Conservation (phyloP, 2,329 filamentous ascomycete species). For the Cladophialophora carrionii region DNA sequence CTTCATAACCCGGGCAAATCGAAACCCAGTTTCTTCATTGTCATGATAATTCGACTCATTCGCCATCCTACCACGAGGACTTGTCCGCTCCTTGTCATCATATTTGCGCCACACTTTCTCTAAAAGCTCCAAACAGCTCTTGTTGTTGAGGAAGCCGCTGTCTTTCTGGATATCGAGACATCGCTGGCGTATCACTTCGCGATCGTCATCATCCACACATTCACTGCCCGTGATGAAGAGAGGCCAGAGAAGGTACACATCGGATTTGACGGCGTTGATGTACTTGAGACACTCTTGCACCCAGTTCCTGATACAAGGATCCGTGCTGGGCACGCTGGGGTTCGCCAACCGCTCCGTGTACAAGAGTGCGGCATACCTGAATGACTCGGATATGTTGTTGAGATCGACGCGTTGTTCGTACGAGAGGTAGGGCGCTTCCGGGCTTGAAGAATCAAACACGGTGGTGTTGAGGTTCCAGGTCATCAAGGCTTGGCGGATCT, state of each 20-base stretch:
- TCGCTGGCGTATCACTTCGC: constrained; percentile 75
- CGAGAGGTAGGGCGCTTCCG: constrained; percentile 47
- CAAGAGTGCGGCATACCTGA: constrained; percentile 83
- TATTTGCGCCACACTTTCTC: constrained; percentile 73
- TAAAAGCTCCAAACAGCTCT: constrained; percentile 80
- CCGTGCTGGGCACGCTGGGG: constrained; percentile 70
- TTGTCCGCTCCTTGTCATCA: constrained; percentile 18
- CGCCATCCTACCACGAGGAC: neutral
- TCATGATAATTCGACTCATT: neutral
- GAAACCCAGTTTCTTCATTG: constrained; percentile 40
- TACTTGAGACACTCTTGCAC: constrained; percentile 83
- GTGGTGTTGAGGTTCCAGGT: constrained; percentile 74
- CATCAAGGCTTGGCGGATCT: constrained; percentile 73
- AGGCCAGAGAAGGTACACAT: constrained; percentile 93
- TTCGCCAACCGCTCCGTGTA: constrained; percentile 87
- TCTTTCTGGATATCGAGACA: constrained; percentile 85
- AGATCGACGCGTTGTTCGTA: constrained; percentile 72
- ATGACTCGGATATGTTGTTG: constrained; percentile 82
- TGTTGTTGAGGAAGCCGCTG: constrained; percentile 91
- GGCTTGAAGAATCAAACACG: constrained; percentile 36
- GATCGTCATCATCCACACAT: constrained; percentile 79
- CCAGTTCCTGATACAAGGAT: constrained; percentile 79
- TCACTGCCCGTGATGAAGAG: constrained; percentile 89
- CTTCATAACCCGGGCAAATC: constrained; percentile 47
- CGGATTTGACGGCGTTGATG: constrained; percentile 75